Evolutionary conservation across 1,284 basidiomycete species (phyloP), one percentile per base, ranked within the genome.

Genomic region (Porogramme epimiltina): DNA sequence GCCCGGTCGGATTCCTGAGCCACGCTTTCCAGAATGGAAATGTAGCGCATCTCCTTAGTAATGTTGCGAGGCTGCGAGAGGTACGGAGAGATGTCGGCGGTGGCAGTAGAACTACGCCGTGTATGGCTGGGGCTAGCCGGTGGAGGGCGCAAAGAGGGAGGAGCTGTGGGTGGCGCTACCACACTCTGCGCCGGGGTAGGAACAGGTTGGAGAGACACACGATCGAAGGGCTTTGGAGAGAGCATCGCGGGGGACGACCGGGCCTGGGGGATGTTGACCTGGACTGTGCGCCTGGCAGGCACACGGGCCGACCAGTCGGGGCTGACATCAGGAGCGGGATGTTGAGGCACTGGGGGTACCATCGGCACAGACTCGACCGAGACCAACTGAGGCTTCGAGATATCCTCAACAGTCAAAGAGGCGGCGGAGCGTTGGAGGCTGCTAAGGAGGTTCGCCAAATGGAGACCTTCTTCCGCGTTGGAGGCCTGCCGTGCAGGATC

Each of bases 21-120:
- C 36, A 90, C 80, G 18, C 79, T 76, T 64, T 91, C 88, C n/a
- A 91, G 72, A 54, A 91, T 72, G 1, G 88, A 85, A 33, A 90
- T 73, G 59, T 90, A 88, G 62, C 82, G 84, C 66, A 88, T 67
- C 55, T 78, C 78, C 64, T 84, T 86, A 19, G 81, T 78, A 31
- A 81, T 82, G 6, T 75, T 72, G 15, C 79, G 79, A 2, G 78
- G 69, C 43, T 76, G 75, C 9, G 80, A 73, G 43, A 87, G 69
- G 64, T 87, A 87, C 0, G 85, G 84, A 4, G 83, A 85, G 48
- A 86, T 81, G 59, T 85, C 82, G 6, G 81, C 78, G 19, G 78
- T 76, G 25, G 62, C 52, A 19, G 58, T 51, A 20, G 66, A 66
- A 8, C 55, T 54, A 42, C 61, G 63, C 20, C 61, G 63, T 26